Conservation (phyloP, 1,284 basidiomycete genomes). For the Sporisorium sorghi region DNA sequence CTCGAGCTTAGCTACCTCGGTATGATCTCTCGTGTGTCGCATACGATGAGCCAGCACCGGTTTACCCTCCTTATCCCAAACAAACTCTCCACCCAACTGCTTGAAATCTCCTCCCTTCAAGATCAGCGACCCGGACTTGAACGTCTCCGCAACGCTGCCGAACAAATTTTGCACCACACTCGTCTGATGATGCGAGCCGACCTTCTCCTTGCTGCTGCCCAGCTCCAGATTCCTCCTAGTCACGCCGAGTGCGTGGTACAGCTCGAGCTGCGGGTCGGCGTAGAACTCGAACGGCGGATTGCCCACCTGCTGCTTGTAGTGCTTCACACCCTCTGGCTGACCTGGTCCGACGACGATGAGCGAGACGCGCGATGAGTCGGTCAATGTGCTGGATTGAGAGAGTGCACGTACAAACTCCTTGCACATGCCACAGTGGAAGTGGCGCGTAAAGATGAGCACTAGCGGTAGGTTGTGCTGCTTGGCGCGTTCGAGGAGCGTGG, state of each 20-base stretch:
- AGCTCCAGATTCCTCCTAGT: conserved; percentile 26
- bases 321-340: conserved; percentile 16
- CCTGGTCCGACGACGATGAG: conserved; percentile 48
- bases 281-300: conserved; percentile 33
- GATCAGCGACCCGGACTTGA: conserved; percentile 28
- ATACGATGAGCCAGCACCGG: conserved; percentile 45
- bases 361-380: conserved; percentile 13
- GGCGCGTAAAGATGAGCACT: conserved; percentile 46
- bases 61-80: conserved; percentile 21
- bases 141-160: conserved; percentile 26
- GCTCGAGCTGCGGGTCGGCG: conserved; percentile 34
- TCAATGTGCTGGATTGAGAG: conserved; percentile 21
- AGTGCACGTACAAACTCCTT: conserved; percentile 35
- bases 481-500: conserved; percentile 17
- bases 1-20: conserved; percentile 30
- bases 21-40: conserved; percentile 46
- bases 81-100: conserved; percentile 49
- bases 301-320: conserved; percentile 21
- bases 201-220: conserved; percentile 24
- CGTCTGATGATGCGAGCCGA: conserved; percentile 33
- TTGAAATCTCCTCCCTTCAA: conserved; percentile 49
- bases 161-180: conserved; percentile 7
- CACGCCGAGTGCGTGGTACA: conserved; percentile 48
- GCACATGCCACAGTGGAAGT: conserved; percentile 59
- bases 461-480: conserved; percentile 9